Base-by-base conservation (phyloP, 371 early-diverging fungal genomes). In the Cladochytrium tenue region DNA sequence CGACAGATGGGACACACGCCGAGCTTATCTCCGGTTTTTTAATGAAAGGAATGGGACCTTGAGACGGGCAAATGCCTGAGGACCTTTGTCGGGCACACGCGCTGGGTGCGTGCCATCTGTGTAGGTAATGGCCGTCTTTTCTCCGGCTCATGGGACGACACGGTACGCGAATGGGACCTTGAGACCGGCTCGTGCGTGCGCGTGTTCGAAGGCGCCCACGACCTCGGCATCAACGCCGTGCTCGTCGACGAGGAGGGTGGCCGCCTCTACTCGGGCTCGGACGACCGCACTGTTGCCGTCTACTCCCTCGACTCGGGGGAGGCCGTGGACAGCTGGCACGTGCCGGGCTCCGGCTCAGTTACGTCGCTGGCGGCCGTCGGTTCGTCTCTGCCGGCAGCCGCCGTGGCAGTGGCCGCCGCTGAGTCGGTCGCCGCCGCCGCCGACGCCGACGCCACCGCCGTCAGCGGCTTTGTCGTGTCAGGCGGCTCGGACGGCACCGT, bases 111-210 rank as follows among this genome's bases (percentile, higher is more conserved):
- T 0, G 35, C 63, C 31, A 27, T 68, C 26, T 10, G 33, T 17
- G 55, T 51, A 20, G 70, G 66, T n/a, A 36, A 51, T 32, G 64
- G 53, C 23, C 61, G 61, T 26, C 82, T 95, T 66, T 85, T 92
- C 63, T 91, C 93, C 0, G 93, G 92, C 4, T 89, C 93, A 26
- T 81, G 94, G 55, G 97, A 98, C 74, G 92, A 93, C 71, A 94
- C 96, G 0, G 87, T 97, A 71, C 88, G 92, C 52, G 77, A 92
- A 27, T 94, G 94, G 94, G 87, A 91, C 68, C 77, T 92, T 50
- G 78, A 80, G 30, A 87, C 91, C 20, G 69, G 94, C 25, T 74
- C 82, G 35, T 91, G 93, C 56, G 69, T 91, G 0, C 7, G 63
- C 1, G 60, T 53, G 2, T 68, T 63, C n/a, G 67, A 63, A 57